Percentiles rank a stretch among this genome's conserved stretches.
Evolutionary conservation across 2,329 filamentous ascomycete genomes (phyloP).

Genomic region (Sporothrix dimorphospora): DNA sequence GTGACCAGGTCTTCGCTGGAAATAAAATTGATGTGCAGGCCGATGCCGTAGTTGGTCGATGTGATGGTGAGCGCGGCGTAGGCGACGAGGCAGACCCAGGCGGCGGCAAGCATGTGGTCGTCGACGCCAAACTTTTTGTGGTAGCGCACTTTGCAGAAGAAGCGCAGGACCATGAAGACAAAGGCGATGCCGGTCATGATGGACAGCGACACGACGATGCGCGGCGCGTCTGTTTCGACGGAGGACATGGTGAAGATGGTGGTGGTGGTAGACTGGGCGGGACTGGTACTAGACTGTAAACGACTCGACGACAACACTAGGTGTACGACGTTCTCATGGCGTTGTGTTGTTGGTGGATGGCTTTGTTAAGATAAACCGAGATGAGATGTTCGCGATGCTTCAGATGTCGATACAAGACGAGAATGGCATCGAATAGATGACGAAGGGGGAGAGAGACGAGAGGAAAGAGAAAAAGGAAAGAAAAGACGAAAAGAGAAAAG

Average conservation of each 20-base stretch:
- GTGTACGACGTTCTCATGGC: neutral
- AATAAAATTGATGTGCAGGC: conserved; percentile 29
- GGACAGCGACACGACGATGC: conserved; percentile 34
- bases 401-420: neutral
- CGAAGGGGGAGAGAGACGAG: too few relatives aligned
- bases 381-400: neutral
- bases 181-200: conserved; percentile 33
- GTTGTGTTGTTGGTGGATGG: neutral
- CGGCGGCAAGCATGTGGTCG: conserved; percentile 32
- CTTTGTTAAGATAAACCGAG: neutral
- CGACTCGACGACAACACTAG: conserved; percentile 1
- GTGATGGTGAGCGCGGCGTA: conserved; percentile 31
- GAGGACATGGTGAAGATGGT: conserved; percentile 11
- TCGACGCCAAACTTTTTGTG: conserved; percentile 33
- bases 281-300: neutral
- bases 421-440: neutral
- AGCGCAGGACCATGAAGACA: conserved; percentile 35
- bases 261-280: neutral
- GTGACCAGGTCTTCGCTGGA: conserved; percentile 29
- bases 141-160: conserved; percentile 34
- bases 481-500: conserved; percentile 8
- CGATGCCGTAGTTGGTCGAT: conserved; percentile 32
- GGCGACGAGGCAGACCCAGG: conserved; percentile 34
- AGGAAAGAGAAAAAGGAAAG: neutral
- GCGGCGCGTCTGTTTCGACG: conserved; percentile 30